Base-by-base conservation (phyloP, 2,329 filamentous ascomycete genomes). In the Trichophyton mentagrophytes region DNA sequence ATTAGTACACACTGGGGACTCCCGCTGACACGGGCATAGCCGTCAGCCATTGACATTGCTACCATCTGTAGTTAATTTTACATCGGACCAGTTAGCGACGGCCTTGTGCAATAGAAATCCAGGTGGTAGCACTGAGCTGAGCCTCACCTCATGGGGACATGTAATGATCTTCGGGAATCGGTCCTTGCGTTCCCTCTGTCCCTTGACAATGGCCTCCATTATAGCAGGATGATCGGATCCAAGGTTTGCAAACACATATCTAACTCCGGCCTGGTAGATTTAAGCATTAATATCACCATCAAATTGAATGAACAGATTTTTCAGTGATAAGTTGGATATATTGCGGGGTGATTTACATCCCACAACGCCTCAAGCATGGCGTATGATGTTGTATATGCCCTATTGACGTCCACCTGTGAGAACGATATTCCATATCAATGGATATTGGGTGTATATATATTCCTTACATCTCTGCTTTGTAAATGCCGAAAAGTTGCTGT, bases 331-430 rank as follows among this genome's bases (percentile, higher is more conserved):
- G 63, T 58, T 9, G 15, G n/a, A 46, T 61, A 38, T 57, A 42
- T 5, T 17, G 66, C 33, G 33, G 30, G 20, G 46, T 84, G 82
- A 73, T 80, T 80, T 69, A 82, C 81, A 73, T 89, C 86, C 85
- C 85, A 89, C 57, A 91, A 75, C 36, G 87, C 86, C 77, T 92
- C 88, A 65, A 92, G 90, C 73, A 92, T 90, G 71, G 88, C 88
- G 68, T 85, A 88, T 0, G 87, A 89, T 11, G 88, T 83, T 7
- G 88, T 91, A 70, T 91, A 80, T 36, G 68, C 68, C 72, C 72
- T 65, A 38, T 40, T 33, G 9, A 53, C 17, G 27, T 7, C 22
- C 17, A 2, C 17, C 22, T 30, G 25, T 53, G 3, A 53, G 49
- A 7, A 53, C n/a, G 8, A 13, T 27, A 20, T 44, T n/a, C 15